Conservation (phyloP, 176 grass and related monocot species). For the Olyra latifolia region DNA sequence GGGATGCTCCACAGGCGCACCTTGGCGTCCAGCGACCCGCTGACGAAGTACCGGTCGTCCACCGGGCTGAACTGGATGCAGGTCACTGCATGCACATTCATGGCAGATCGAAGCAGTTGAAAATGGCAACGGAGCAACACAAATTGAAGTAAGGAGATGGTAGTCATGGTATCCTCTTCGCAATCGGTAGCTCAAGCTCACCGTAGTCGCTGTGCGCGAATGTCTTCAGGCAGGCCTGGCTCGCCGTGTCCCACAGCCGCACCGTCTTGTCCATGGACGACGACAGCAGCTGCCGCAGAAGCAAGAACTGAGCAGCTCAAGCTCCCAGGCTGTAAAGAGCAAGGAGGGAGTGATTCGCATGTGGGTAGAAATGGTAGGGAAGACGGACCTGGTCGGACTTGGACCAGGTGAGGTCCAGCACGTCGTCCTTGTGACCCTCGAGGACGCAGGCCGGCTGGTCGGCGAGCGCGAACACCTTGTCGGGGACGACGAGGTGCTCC, state of each 20-base stretch:
- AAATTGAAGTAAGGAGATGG: neutral
- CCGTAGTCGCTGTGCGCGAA: constrained; percentile 89
- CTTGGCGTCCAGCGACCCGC: constrained; percentile 90
- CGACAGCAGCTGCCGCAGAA: constrained; percentile 56
- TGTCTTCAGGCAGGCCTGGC: constrained; percentile 64
- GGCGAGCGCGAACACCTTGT: constrained; percentile 76
- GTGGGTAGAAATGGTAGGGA: neutral
- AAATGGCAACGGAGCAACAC: neutral
- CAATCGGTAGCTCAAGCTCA: neutral
- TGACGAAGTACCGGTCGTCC: constrained; percentile 88
- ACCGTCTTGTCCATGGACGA: constrained; percentile 99
- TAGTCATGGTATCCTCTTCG: neutral
- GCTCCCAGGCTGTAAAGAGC: too few relatives aligned
- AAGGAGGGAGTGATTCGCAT: neutral
- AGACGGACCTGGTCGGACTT: constrained; percentile 59
- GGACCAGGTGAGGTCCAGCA: constrained; percentile 95
- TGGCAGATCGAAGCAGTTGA: neutral
- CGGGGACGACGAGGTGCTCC: constrained; percentile 79
- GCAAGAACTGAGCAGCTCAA: neutral
- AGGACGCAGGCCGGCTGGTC: constrained; percentile 75
- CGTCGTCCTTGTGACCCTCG: constrained; percentile 81
- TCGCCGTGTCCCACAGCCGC: constrained; percentile 80
- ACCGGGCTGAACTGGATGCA: constrained; percentile 94
- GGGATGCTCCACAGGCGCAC: constrained; percentile 85
- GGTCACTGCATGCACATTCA: constrained; percentile 55